These are phyloP conservation scores for Lentinula novae-zelandiae DNA, from an alignment of 1,284 basidiomycete species.

Conservation along the genomic window DNA sequence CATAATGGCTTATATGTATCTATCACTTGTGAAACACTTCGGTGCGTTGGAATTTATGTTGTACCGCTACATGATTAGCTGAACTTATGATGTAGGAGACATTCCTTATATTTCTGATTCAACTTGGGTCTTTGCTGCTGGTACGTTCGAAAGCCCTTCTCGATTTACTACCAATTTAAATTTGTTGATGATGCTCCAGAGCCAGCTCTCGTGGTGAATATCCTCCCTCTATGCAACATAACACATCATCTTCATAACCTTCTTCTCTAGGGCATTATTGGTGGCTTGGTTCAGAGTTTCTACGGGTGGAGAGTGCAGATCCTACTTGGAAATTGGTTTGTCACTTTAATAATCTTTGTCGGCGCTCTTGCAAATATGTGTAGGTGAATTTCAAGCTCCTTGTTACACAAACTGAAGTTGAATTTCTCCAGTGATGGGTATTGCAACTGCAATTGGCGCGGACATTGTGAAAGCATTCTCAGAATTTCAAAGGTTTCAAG, in stretches of 20 bases:
- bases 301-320: constrained; percentile 8
- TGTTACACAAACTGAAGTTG: background rate
- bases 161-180: background rate
- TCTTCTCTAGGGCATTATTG: constrained; percentile 9
- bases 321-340: background rate
- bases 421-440: constrained; percentile 21
- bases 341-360: background rate
- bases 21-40: constrained; percentile 11
- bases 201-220: background rate
- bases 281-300: constrained; percentile 11
- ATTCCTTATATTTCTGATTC: background rate
- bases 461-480: constrained; percentile 22
- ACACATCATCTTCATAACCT: background rate
- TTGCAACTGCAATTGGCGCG: constrained; percentile 24
- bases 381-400: background rate
- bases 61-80: background rate
- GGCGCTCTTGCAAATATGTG: background rate
- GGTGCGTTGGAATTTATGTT: background rate
- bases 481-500: constrained; percentile 25
- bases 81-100: background rate
- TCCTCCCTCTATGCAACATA: too few relatives aligned
- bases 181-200: background rate
- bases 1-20: constrained; percentile 8
- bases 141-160: background rate
- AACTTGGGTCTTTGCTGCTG: background rate